Evolutionary conservation across 2,329 filamentous ascomycete species (phyloP).

Genomic region (Malbranchea cinnamomea): DNA sequence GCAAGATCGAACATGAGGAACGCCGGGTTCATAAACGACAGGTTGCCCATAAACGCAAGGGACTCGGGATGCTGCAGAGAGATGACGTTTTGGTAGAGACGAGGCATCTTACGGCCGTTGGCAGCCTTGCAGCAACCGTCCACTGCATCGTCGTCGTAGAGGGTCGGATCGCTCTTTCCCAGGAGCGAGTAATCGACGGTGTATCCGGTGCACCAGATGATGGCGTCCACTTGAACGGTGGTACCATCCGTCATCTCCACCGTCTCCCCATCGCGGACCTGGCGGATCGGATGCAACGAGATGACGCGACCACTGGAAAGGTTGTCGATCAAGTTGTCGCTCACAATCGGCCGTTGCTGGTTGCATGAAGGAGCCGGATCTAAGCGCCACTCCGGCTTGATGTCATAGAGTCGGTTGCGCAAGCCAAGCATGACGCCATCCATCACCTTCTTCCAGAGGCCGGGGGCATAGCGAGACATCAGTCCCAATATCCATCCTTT

Average conservation of each 20-base stretch:
- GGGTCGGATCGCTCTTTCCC: slow-evolving; percentile 1
- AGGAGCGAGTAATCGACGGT: slow-evolving; percentile 1
- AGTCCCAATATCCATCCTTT: slow-evolving; percentile 1
- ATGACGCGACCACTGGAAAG: slow-evolving; percentile 1
- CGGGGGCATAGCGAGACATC: slow-evolving; percentile 1
- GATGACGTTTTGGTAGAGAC: slow-evolving; percentile 20
- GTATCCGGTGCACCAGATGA: slow-evolving; percentile 4
- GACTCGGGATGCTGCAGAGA: slow-evolving; percentile 16
- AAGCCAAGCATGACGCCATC: slow-evolving; percentile 1
- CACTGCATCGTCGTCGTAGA: no score
- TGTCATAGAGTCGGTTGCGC: background rate
- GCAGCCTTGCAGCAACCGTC: slow-evolving; percentile 1
- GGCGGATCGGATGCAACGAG: background rate
- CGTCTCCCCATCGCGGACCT: background rate
- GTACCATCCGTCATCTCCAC: slow-evolving; percentile 2
- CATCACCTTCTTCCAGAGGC: slow-evolving; percentile 2
- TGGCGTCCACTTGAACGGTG: background rate
- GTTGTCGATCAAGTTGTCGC: slow-evolving; percentile 1
- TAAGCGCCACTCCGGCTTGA: slow-evolving; percentile 1
- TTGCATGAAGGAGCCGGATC: background rate
- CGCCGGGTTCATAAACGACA: slow-evolving; percentile 12
- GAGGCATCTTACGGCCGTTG: slow-evolving; percentile 9
- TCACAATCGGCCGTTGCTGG: slow-evolving; percentile 1
- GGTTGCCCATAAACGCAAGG: slow-evolving; percentile 18
- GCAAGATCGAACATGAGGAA: slow-evolving; percentile 17